phyloP scores from a whole-genome alignment of 1,139 yeast genomes.

The Kodamaea plutei region DNA sequence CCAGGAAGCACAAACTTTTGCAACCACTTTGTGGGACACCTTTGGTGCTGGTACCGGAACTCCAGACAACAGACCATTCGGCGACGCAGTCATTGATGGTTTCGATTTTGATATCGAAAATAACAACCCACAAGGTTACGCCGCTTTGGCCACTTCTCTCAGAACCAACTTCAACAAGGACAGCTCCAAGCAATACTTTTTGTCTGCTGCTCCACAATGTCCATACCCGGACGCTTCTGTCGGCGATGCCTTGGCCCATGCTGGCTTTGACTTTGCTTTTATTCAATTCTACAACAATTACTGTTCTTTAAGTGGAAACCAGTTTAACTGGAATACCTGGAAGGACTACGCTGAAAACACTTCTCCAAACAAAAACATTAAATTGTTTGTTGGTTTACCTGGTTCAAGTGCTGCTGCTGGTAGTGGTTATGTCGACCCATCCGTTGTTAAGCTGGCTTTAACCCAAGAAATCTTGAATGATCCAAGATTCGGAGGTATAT shows the following conservation, averaged over 20 bases:
- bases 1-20: slow-evolving; percentile 61
- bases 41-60: slow-evolving; percentile 72
- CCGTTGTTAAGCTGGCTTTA: slow-evolving; percentile 17
- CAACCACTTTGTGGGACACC: slow-evolving; percentile 74
- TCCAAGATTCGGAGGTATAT: slow-evolving; percentile 72
- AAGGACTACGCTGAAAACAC: slow-evolving; percentile 54
- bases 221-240: slow-evolving; percentile 85
- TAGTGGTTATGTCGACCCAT: slow-evolving; percentile 45
- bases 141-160: slow-evolving; percentile 57
- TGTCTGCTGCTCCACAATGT: slow-evolving; percentile 96
- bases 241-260: slow-evolving; percentile 59
- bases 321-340: slow-evolving; percentile 90
- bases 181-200: slow-evolving; percentile 59
- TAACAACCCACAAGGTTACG: slow-evolving; percentile 49
- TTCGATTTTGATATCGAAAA: slow-evolving; percentile 46
- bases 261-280: slow-evolving; percentile 78
- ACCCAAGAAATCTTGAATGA: slow-evolving; percentile 30
- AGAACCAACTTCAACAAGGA: slow-evolving; percentile 54
- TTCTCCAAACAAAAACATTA: slow-evolving; percentile 66
- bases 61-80: slow-evolving; percentile 64
- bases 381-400: slow-evolving; percentile 70
- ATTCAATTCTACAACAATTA: slow-evolving; percentile 92
- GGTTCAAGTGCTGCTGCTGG: slow-evolving; percentile 67
- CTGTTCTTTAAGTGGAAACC: slow-evolving; percentile 49
- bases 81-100: slow-evolving; percentile 43